These are phyloP conservation scores for Trichoderma guizhouense DNA, from an alignment of 2,329 filamentous ascomycete species.

Conservation along the genomic window DNA sequence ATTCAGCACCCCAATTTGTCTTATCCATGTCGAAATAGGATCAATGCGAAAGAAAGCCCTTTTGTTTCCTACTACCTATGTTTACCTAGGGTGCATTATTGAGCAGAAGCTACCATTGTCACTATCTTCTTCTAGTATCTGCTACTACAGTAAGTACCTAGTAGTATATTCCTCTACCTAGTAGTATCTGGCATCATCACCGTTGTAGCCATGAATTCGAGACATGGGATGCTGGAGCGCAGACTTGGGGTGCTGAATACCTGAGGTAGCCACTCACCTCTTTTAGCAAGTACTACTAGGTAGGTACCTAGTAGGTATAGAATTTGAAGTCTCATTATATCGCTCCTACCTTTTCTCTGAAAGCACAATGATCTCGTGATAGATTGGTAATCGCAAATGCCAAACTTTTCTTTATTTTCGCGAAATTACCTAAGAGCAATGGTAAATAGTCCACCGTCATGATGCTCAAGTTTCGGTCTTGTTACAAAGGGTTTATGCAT, in stretches of 20 bases:
- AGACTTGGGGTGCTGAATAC: no score
- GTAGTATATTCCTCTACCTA: no score
- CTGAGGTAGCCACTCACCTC: neutral
- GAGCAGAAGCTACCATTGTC: neutral
- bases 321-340: neutral
- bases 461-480: neutral
- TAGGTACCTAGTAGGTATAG: no score
- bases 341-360: neutral
- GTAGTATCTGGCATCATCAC: neutral
- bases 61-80: neutral
- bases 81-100: neutral
- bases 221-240: neutral
- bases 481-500: neutral
- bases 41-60: neutral
- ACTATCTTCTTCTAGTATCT: neutral
- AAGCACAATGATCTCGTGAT: neutral
- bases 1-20: no score
- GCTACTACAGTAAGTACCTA: no score
- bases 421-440: neutral
- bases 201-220: neutral
- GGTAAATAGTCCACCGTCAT: neutral
- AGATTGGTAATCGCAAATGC: neutral
- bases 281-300: neutral
- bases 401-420: neutral
- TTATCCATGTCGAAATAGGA: neutral